Base-by-base conservation (phyloP, 345 rosid genomes). In the Lepidium aucheri region DNA sequence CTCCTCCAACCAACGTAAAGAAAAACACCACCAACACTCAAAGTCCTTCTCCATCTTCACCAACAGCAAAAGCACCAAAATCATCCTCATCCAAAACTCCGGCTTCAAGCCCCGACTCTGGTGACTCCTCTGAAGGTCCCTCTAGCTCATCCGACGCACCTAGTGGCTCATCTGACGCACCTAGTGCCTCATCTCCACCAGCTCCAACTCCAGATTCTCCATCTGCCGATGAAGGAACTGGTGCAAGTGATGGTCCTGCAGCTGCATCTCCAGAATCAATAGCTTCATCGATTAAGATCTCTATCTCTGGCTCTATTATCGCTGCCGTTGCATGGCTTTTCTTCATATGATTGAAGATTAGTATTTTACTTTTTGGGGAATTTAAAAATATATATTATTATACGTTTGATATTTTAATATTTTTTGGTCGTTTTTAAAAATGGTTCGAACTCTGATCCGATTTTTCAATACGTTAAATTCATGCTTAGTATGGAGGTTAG, bases 161-260 rank as follows among this genome's bases (percentile, higher is more conserved):
- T 7, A 53, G 51, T 11, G 33, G 60, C 58, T 60, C 77, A 0
- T 67, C 77, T 2, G 68, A 74, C 7, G 59, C 68, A 18, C 77
- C 77, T 7, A 53, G 51, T 11, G 33, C 45, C 33, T 67, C 77
- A 2, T 74, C 77, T 14, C 77, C 77, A 4, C 77, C 77, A 28
- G 30, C 68, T 67, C 77, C 68, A 1, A 74, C 77, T 24, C 73
- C 72, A 38, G 63, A 73, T n/a, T 59, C 72, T 59, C 77, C 77
- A 0, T 33, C 72, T 0, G 0, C 68, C 0, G 73, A 67, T 11
- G 73, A 43, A 4, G 73, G 76, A 42, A 3, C 16, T 2, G 30
- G 46, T 7, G 39, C 58, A 0, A 60, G 63, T 12, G 77, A 67
- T 7, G 68, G 56, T 0, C 68, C 77, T 46, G 72, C 53, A 22